Percentiles rank a stretch among this genome's conserved stretches.
Evolutionary conservation across 2,329 filamentous ascomycete genomes (phyloP).

Genomic region (Podosphaera aphanis): DNA sequence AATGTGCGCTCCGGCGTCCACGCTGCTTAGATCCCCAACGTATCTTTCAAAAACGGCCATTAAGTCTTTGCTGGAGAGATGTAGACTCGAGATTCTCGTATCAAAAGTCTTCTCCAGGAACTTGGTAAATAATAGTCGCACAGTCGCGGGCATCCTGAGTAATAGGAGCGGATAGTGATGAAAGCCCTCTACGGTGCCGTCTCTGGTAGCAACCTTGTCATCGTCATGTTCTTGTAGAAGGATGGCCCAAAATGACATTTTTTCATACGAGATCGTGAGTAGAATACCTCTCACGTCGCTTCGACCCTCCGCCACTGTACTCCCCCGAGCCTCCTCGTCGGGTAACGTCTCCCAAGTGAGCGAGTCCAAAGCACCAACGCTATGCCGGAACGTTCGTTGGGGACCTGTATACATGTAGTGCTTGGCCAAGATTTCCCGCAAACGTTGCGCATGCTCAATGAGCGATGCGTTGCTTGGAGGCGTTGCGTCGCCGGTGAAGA

Average conservation of each 20-base stretch:
- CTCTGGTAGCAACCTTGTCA: too few species aligned
- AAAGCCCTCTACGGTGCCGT: conserved; percentile 18
- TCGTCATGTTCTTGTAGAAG: too few species aligned
- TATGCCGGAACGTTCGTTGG: too few species aligned
- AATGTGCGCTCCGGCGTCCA: conserved; percentile 7
- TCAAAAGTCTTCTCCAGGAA: conserved; percentile 23
- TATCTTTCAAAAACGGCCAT: conserved; percentile 14
- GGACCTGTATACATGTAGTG: too few species aligned
- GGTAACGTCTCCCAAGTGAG: conserved; percentile 21
- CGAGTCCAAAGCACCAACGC: conserved; percentile 19
- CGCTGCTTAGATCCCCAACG: conserved; percentile 7
- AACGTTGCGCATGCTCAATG: conserved; percentile 18
- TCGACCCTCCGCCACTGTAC: conserved; percentile 2
- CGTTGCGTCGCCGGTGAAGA: conserved; percentile 18
- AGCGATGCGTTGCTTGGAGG: conserved; percentile 17
- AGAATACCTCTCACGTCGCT: conserved; percentile 10
- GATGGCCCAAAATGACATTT: conserved; percentile 12
- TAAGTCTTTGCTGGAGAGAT: conserved; percentile 84
- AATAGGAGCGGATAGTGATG: conserved; percentile 22
- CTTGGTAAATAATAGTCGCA: conserved; percentile 20
- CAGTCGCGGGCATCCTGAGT: conserved; percentile 21
- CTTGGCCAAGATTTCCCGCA: conserved; percentile 22
- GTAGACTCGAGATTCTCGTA: conserved; percentile 57
- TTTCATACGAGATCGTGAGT: conserved; percentile 13
- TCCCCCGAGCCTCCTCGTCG: conserved; percentile 18